Conservation (phyloP, 352 stramenopile species). For the Phytopythium aichiense region DNA sequence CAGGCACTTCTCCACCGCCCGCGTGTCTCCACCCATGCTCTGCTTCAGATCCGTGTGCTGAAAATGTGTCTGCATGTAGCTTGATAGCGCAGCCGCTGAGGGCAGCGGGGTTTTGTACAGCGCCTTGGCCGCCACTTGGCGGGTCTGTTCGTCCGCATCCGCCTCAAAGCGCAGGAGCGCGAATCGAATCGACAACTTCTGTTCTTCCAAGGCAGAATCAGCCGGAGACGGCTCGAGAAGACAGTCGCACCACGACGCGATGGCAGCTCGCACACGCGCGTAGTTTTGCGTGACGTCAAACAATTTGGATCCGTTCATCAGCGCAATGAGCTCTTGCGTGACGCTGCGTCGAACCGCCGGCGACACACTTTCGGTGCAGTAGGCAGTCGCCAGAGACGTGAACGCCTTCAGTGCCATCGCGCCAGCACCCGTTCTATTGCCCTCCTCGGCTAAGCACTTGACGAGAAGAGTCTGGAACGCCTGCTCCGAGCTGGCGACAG, state of each 20-base stretch:
- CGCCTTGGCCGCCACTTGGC: conserved; percentile 27
- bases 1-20: conserved; percentile 43
- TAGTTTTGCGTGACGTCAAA: conserved; percentile 63
- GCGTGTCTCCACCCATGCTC: conserved; percentile 23
- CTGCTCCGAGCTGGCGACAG: conserved; percentile 53
- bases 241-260: conserved; percentile 57
- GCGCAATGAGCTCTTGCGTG: conserved; percentile 38
- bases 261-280: conserved; percentile 46
- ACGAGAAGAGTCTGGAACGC: conserved; percentile 75
- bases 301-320: conserved; percentile 55
- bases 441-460: conserved; percentile 54
- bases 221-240: conserved; percentile 18
- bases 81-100: conserved; percentile 20
- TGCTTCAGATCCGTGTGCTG: conserved; percentile 33
- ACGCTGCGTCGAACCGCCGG: conserved; percentile 33
- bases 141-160: conserved; percentile 40
- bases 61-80: conserved; percentile 22
- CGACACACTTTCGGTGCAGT: conserved; percentile 18
- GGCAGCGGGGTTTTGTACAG: conserved; percentile 47
- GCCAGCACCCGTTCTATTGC: conserved; percentile 34
- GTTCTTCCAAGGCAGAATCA: conserved; percentile 10
- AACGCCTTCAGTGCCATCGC: conserved; percentile 67
- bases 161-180: conserved; percentile 42
- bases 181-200: conserved; percentile 50
- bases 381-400: conserved; percentile 41